A percentile compares a stretch with the other conserved stretches of the same genome.
phyloP scores from a whole-genome alignment of 768 basidiomycete genomes.

The Agaricus sinodeliciosus region DNA sequence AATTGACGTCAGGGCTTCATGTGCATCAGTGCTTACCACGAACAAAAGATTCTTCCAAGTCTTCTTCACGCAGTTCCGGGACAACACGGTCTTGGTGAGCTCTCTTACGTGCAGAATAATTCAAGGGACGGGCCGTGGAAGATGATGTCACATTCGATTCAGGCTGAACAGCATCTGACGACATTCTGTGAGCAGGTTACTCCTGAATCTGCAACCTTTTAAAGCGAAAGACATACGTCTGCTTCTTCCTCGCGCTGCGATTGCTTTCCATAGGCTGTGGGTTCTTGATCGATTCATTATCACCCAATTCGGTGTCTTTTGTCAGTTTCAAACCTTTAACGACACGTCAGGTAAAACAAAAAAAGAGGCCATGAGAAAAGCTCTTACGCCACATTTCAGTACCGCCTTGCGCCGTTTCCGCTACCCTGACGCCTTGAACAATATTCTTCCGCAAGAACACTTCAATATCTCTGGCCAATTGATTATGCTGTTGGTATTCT shows the following conservation, averaged over 20 bases:
- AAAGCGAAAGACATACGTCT: slow-evolving; percentile 19
- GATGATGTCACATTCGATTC: slow-evolving; percentile 16
- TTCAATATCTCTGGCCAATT: slow-evolving; percentile 67
- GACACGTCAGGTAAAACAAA: slow-evolving; percentile 1
- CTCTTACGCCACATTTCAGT: slow-evolving; percentile 55
- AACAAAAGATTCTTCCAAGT: slow-evolving; percentile 85
- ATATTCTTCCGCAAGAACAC: slow-evolving; percentile 72
- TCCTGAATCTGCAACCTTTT: neutral
- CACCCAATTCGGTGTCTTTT: slow-evolving; percentile 79
- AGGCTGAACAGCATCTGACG: slow-evolving; percentile 33
- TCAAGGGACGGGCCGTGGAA: slow-evolving; percentile 25
- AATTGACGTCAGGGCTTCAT: neutral
- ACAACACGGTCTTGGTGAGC: slow-evolving; percentile 56
- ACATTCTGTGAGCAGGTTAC: slow-evolving; percentile 23
- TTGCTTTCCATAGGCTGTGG: slow-evolving; percentile 41
- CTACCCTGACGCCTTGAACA: slow-evolving; percentile 65
- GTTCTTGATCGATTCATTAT: slow-evolving; percentile 72
- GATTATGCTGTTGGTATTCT: slow-evolving; percentile 46
- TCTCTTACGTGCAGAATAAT: slow-evolving; percentile 67
- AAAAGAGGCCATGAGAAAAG: neutral
- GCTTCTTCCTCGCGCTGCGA: slow-evolving; percentile 38
- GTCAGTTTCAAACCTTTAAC: slow-evolving; percentile 62
- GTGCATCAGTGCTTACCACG: slow-evolving; percentile 47
- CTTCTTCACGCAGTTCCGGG: slow-evolving; percentile 68
- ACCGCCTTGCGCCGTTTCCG: slow-evolving; percentile 19